Evolutionary conservation across 345 rosid species (phyloP), one percentile per base, ranked within the genome.

Genomic region (Triadica sebifera): DNA sequence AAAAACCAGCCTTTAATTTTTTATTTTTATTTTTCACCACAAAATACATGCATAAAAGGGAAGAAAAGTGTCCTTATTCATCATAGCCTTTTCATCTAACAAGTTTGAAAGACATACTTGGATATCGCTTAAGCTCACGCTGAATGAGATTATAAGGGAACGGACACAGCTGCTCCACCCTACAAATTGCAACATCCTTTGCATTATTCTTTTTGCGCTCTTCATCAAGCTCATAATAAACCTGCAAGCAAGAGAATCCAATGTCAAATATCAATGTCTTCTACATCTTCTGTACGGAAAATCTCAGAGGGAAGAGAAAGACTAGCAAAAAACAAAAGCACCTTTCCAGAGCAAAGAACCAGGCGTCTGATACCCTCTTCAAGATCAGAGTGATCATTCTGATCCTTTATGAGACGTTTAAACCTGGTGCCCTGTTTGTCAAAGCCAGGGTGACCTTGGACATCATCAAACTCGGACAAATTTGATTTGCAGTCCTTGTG

Each of bases 361-460:
- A 93, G 85, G 47, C 98, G 89, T 77, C 96, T 84, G 73, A 91
- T 90, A 71, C 96, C 94, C 84, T 86, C 86, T 84, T 93, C 98
- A 57, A 93, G 90, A 81, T 87, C 84, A 69, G 96, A 87, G 80
- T 90, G 98, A 51, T 85, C 88, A 53, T 81, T 91, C 84, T 90
- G 95, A 81, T 93, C 98, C 86, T 93, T 91, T 74, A 93, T 91
- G 4, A 93, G 89, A 41, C 97, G 85, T 85, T 93, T 93, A 76
- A 93, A 93, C 75, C 98, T 83, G 39, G 98, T 93, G 51, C 98
- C 98, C 77, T 93, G 98, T 71, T 91, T 93, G 85, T 93, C 98
- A 74, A 93, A 93, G 58, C 98, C 97, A 29, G 96, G 91, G 78
- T 93, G 98, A 25, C 97, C 98, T 89, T 91, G 89, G 50, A 93